Evolutionary conservation across 1,284 basidiomycete species (phyloP).

Genomic region (Cryptococcus depauperatus): DNA sequence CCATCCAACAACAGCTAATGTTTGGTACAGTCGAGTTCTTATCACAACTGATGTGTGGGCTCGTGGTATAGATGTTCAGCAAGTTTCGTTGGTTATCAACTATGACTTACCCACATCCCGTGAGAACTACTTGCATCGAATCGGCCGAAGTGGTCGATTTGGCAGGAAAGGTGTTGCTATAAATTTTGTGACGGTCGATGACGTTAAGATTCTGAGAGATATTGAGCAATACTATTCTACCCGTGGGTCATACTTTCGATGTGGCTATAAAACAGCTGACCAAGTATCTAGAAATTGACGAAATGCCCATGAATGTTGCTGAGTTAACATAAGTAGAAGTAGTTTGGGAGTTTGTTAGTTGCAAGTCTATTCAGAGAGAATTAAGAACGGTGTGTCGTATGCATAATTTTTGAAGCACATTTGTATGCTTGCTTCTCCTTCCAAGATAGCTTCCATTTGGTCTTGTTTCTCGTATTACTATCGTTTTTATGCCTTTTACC

Average conservation of each 20-base stretch:
- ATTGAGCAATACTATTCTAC: constrained; percentile 31
- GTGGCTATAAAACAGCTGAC: constrained; percentile 24
- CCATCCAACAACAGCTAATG: neutral
- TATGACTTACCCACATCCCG: constrained; percentile 68
- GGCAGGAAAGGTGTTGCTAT: constrained; percentile 47
- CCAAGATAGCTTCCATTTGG: too few species aligned
- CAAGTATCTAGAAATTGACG: constrained; percentile 67
- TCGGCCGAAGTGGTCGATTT: constrained; percentile 54
- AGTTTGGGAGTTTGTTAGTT: too few species aligned
- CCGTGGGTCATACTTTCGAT: constrained; percentile 56
- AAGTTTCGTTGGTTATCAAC: constrained; percentile 96
- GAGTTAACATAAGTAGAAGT: constrained; percentile 12
- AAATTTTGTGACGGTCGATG: constrained; percentile 40
- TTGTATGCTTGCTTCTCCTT: too few species aligned
- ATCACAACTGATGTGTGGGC: constrained; percentile 99
- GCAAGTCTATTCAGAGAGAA: too few species aligned
- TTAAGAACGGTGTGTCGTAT: too few species aligned
- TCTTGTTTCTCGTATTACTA: too few species aligned
- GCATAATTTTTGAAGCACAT: too few species aligned
- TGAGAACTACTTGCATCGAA: constrained; percentile 52
- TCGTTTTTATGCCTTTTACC: too few species aligned
- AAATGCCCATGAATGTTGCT: constrained; percentile 81
- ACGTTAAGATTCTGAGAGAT: constrained; percentile 33
- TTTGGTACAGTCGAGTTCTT: constrained; percentile 62
- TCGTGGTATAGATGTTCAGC: constrained; percentile 96